These are phyloP conservation scores for Kodamaea kakaduensis DNA, from an alignment of 805 yeast species.

Conservation along the genomic window DNA sequence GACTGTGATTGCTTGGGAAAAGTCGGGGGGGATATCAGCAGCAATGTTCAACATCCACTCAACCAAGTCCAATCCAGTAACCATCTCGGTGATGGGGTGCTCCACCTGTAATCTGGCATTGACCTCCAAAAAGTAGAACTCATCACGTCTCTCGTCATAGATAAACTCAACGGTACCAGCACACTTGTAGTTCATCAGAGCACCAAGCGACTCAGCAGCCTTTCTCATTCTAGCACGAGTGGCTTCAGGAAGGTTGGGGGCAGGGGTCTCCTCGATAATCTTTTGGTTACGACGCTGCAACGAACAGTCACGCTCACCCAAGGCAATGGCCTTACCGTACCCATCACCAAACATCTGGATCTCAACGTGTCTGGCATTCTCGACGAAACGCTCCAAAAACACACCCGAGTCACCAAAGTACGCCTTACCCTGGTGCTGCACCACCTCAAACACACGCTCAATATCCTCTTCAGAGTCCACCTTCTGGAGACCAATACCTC, in stretches of 20 bases:
- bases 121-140: conserved; percentile 91
- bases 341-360: conserved; percentile 98
- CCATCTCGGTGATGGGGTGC: conserved; percentile 95
- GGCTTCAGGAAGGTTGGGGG: conserved; percentile 82
- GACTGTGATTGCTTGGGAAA: conserved; percentile 52
- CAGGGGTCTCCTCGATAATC: conserved; percentile 96
- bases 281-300: conserved; percentile 96
- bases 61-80: conserved; percentile 89
- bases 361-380: conserved; percentile 93
- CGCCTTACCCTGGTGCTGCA: conserved; percentile 88
- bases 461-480: conserved; percentile 82
- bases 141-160: conserved; percentile 80
- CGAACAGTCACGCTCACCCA: conserved; percentile 98
- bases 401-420: conserved; percentile 96
- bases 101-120: conserved; percentile 96
- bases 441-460: conserved; percentile 81
- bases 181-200: conserved; percentile 83
- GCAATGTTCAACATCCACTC: conserved; percentile 97
- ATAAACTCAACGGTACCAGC: conserved; percentile 98
- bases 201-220: conserved; percentile 81
- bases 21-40: conserved; percentile 83
- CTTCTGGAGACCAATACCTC: conserved; percentile 96
- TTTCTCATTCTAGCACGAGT: conserved; percentile 72
- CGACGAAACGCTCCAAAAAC: conserved; percentile 90
- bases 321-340: conserved; percentile 82